Conservation (phyloP, 2,329 filamentous ascomycete genomes). For the Zymoseptoria ardabiliae region DNA sequence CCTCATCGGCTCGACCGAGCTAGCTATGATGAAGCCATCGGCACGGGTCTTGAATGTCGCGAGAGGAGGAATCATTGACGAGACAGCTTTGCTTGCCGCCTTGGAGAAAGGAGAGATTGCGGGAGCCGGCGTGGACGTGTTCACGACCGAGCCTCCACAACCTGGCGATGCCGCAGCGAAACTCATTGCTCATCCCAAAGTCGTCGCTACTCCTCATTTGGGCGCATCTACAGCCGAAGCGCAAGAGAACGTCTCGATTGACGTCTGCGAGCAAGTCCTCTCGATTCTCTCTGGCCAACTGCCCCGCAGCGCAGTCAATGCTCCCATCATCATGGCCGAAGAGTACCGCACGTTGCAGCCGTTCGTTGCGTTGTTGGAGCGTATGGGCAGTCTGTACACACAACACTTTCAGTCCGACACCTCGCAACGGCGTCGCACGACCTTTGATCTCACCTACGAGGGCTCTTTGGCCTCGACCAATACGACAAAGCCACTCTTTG, state of each 20-base stretch:
- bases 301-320: conserved; percentile 65
- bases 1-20: conserved; percentile 60
- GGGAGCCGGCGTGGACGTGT: conserved; percentile 69
- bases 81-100: conserved; percentile 62
- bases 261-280: conserved; percentile 73
- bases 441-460: conserved; percentile 70
- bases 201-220: conserved; percentile 71
- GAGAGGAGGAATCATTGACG: conserved; percentile 72
- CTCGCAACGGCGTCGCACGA: conserved; percentile 48
- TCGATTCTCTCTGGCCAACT: conserved; percentile 65
- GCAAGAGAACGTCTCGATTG: conserved; percentile 75
- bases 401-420: conserved; percentile 55
- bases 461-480: conserved; percentile 63
- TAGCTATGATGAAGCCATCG: conserved; percentile 64
- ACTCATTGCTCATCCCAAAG: conserved; percentile 61
- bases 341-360: conserved; percentile 73
- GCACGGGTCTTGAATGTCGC: conserved; percentile 73
- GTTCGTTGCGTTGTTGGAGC: conserved; percentile 68
- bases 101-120: conserved; percentile 64
- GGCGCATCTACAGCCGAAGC: conserved; percentile 75
- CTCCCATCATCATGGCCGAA: conserved; percentile 71
- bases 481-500: conserved; percentile 72
- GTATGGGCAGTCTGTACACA: conserved; percentile 71
- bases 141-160: conserved; percentile 65
- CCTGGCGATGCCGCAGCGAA: conserved; percentile 52